These are phyloP conservation scores for Ananas comosus DNA, from an alignment of 176 grass and related monocot genomes.

Conservation along the genomic window DNA sequence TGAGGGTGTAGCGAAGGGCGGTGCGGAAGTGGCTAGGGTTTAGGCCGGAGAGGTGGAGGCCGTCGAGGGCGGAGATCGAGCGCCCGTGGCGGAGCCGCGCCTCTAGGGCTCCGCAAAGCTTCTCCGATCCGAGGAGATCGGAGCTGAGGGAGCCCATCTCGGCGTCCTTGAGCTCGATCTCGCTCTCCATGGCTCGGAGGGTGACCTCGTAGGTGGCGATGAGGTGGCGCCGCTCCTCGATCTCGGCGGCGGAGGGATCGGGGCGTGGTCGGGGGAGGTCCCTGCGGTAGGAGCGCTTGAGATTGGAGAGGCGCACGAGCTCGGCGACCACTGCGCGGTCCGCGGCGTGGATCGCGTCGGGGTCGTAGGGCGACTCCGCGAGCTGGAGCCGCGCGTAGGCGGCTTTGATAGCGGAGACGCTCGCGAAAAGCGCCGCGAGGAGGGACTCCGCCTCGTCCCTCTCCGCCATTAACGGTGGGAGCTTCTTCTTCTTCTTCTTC, in stretches of 20 bases:
- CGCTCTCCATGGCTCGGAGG: background rate
- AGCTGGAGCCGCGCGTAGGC: slow-evolving; percentile 7
- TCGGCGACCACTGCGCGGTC: background rate
- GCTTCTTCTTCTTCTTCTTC: too few relatives aligned
- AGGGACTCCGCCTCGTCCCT: slow-evolving; percentile 1
- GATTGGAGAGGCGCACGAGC: slow-evolving; percentile 4
- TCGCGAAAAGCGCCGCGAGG: background rate
- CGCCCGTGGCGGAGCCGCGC: background rate
- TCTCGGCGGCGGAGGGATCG: background rate
- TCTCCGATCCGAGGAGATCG: slow-evolving; percentile 2
- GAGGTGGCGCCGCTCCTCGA: slow-evolving; percentile 5
- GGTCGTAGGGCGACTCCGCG: slow-evolving; percentile 10
- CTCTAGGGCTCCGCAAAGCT: background rate
- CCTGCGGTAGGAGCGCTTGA: slow-evolving; percentile 6
- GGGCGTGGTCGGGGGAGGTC: background rate
- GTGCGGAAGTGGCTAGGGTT: slow-evolving; percentile 5
- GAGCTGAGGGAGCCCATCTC: background rate
- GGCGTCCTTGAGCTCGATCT: slow-evolving; percentile 3
- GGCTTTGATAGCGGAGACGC: slow-evolving; percentile 5
- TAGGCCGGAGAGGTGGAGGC: background rate
- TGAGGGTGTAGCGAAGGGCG: background rate
- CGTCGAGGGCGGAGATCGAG: background rate
- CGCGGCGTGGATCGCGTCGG: slow-evolving; percentile 8
- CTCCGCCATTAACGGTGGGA: too few relatives aligned
- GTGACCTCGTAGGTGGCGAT: slow-evolving; percentile 11